Base-by-base conservation (phyloP, 306 rosid genomes). In the Biancaea sappan region DNA sequence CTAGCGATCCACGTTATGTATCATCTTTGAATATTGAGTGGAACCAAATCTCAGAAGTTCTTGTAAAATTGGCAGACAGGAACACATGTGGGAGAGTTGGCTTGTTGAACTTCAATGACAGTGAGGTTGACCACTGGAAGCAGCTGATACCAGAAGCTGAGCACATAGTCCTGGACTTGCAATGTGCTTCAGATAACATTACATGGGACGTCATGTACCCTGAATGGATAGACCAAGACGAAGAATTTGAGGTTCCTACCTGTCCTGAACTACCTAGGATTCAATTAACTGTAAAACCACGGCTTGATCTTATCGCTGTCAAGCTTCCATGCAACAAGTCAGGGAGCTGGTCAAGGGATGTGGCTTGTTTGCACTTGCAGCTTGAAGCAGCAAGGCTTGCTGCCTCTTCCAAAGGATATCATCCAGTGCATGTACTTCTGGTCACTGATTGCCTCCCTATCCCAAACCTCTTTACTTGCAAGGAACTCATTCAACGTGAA, bases 181-280 rank as follows among this genome's bases (percentile, higher is more conserved):
- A 87, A 73, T 70, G 66, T 47, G 95, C 57, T 28, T 60, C 90
- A 35, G 50, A 29, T 46, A 86, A 88, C 84, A 66, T 89, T 44
- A 90, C 96, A 6, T 93, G 95, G 98, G 90, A 86, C 25, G 56
- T 67, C 73, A 80, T 93, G 28, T 90, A 86, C 77, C 98, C 98
- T 32, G 98, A 90, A 83, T 93, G 98, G 98, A 93, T 93, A 69
- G 98, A 93, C 3, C 95, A 93, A 84, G 98, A 92, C 81, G 96
- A 93, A 83, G 95, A 90, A 44, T 88, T 80, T 15, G 94, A 88
- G 78, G 87, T 93, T 74, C 98, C 98, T 68, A 84, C 85, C 58
- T 93, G 96, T 80, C 93, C 95, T 57, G 71, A 90, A 64, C 85
- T 90, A 31, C 94, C 98, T 3, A 81, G 75, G 80, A 69, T 92